Evolutionary conservation across 192 early-diverging fungal genomes (phyloP).

Genomic region (Thamnidium elegans): DNA sequence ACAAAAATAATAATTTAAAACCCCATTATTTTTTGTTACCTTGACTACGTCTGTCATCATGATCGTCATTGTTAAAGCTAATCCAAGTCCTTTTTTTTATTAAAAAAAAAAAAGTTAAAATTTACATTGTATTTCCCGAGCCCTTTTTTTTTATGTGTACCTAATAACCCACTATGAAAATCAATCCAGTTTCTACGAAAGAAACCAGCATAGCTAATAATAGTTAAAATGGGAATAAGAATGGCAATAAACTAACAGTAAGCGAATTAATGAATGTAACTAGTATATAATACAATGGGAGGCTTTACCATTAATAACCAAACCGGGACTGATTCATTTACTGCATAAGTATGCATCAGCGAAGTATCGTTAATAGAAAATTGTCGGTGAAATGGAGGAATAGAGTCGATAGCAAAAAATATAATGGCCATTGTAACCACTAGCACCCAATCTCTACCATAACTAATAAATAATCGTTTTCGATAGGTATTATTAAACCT

Average conservation of each 20-base stretch:
- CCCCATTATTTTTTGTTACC: constrained; percentile 25
- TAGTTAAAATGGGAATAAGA: constrained; percentile 33
- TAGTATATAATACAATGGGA: too few species aligned
- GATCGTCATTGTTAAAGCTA: constrained; percentile 42
- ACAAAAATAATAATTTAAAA: too few species aligned
- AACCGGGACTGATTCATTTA: constrained; percentile 42
- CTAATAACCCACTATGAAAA: constrained; percentile 43
- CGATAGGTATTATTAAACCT: constrained; percentile 8
- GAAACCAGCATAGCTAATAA: constrained; percentile 24
- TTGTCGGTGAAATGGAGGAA: constrained; percentile 66
- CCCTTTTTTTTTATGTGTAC: constrained; percentile 11
- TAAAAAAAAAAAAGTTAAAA: not conserved
- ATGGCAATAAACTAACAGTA: constrained; percentile 33
- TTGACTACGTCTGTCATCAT: constrained; percentile 52
- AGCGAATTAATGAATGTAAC: not conserved
- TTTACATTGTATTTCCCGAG: not conserved
- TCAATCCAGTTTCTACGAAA: constrained; percentile 36
- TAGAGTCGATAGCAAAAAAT: constrained; percentile 55
- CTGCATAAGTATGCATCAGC: constrained; percentile 58
- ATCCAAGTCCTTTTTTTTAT: constrained; percentile 32
- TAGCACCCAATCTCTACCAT: constrained; percentile 43
- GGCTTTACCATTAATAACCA: constrained; percentile 35
- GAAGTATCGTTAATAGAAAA: constrained; percentile 70
- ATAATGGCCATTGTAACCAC: constrained; percentile 51
- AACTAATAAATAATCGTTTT: constrained; percentile 24